Evolutionary conservation across 169 alveolate genomes (phyloP).

Genomic region (Plasmodium ovale): DNA sequence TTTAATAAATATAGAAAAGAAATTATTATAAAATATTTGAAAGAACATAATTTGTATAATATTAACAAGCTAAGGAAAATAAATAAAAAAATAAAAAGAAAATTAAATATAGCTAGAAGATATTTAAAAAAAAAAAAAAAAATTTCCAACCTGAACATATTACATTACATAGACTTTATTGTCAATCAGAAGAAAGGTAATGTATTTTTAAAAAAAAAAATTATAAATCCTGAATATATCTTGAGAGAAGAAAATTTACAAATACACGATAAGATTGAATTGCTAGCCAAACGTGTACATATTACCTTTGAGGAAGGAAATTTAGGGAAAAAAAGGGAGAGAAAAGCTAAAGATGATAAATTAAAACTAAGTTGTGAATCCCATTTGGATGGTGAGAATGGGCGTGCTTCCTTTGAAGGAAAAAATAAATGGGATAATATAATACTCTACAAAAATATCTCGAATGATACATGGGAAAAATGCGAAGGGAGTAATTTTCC

Average conservation of each 20-base stretch:
- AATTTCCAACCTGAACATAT: constrained; percentile 1
- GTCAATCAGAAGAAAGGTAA: constrained; percentile 52
- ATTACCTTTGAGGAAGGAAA: not conserved
- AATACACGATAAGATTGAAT: constrained; percentile 19
- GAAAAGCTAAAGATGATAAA: not conserved
- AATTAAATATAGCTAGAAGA: constrained; percentile 45
- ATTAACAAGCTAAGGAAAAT: constrained; percentile 36
- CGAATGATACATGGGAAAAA: not conserved
- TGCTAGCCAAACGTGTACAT: constrained; percentile 11
- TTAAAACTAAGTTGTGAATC: too few relatives aligned
- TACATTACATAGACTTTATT: constrained; percentile 38
- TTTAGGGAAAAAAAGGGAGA: not conserved
- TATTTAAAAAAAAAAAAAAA: constrained; percentile 49
- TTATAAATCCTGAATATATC: constrained; percentile 38
- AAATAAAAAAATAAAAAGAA: constrained; percentile 71
- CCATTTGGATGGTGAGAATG: not conserved
- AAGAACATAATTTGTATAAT: constrained; percentile 61
- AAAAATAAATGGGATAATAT: not conserved
- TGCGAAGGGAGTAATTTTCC: too few relatives aligned
- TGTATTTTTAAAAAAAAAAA: constrained; percentile 55
- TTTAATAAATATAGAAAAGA: constrained; percentile 64
- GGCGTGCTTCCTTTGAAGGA: not conserved
- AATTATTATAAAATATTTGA: constrained; percentile 59
- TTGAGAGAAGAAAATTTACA: constrained; percentile 42
- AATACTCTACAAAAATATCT: not conserved